These are phyloP conservation scores for Byssoonygena ceratinophila DNA, from an alignment of 2,329 filamentous ascomycete genomes.

Conservation along the genomic window DNA sequence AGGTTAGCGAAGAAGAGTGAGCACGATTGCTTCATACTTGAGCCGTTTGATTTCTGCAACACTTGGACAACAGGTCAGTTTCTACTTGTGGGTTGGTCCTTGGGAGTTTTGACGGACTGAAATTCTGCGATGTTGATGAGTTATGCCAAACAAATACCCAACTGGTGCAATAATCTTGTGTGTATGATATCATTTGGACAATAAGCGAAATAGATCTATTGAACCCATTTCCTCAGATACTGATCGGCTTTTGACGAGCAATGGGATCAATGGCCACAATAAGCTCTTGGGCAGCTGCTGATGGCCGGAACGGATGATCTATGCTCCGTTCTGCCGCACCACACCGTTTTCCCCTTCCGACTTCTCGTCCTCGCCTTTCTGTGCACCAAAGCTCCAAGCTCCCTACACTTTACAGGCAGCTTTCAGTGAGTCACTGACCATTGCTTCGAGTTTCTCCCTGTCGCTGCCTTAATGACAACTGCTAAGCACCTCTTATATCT, in stretches of 20 bases:
- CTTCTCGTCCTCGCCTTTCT: not conserved
- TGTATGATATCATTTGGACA: constrained; percentile 10
- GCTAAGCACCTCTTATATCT: not conserved
- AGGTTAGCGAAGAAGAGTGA: constrained; percentile 53
- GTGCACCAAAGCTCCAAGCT: not conserved
- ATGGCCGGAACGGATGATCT: not conserved
- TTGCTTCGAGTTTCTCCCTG: not conserved
- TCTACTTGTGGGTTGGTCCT: not conserved
- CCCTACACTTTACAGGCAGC: not conserved
- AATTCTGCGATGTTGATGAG: not conserved
- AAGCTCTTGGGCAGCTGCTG: no score
- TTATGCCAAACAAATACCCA: constrained; percentile 5
- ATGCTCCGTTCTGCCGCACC: not conserved
- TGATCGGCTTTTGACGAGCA: not conserved
- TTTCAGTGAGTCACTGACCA: not conserved
- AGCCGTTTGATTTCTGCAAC: constrained; percentile 8
- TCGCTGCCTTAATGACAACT: not conserved
- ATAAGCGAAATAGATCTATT: constrained; percentile 7
- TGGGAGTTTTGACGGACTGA: not conserved
- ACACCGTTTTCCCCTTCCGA: not conserved
- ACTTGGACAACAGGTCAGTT: not conserved
- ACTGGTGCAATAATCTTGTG: not conserved
- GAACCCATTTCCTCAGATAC: no score
- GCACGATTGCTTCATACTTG: constrained; percentile 22
- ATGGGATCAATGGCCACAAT: not conserved